Base-by-base conservation (phyloP, 2,329 filamentous ascomycete genomes). In the Scedosporium minutisporum region DNA sequence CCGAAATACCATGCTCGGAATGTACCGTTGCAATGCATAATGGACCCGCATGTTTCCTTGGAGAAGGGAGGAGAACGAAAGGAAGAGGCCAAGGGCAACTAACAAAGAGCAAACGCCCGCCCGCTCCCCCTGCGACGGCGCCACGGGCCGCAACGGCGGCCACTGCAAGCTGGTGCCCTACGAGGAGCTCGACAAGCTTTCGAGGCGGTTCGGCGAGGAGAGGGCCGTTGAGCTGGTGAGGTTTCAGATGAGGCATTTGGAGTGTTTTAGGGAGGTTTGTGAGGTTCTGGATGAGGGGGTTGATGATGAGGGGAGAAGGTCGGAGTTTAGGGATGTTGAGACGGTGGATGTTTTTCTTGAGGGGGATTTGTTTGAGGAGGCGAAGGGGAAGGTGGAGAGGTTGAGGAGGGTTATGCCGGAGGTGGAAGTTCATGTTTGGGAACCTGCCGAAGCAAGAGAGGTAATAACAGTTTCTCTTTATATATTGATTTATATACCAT, bases 331-430 rank as follows among this genome's bases (percentile, higher is more conserved):
- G 23, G 71, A 74, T 48, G 78, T 82, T 3, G 73, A 78, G 66
- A 78, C 79, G 3, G 74, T 78, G 21, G 80, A 83, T 67, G 65
- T 82, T 12, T 79, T 71, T 57, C 68, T 80, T 9, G 74, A 77
- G 1, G 65, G 71, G 10, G 69, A 70, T 14, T 73, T 72, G 3
- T 75, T 77, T 64, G 69, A 70, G 2, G 67, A 68, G 16, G 73
- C 71, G 4, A 70, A 70, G 64, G 62, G 57, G 5, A 65, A 71
- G 51, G 70, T 79, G 1, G 68, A 69, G 0, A 71, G 73, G 44
- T 64, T 78, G 63, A 69, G 65, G 61, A 65, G 68, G 23, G 74
- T 73, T 68, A 66, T 80, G 63, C 77, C 78, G 0, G 78, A 78
- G 61, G 69, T 75, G 3, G 65, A 70, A n/a, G 71, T 75, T 42